Evolutionary conservation across 2,329 filamentous ascomycete species (phyloP), one percentile per base, ranked within the genome.

Genomic region (Penicillium thymicola): DNA sequence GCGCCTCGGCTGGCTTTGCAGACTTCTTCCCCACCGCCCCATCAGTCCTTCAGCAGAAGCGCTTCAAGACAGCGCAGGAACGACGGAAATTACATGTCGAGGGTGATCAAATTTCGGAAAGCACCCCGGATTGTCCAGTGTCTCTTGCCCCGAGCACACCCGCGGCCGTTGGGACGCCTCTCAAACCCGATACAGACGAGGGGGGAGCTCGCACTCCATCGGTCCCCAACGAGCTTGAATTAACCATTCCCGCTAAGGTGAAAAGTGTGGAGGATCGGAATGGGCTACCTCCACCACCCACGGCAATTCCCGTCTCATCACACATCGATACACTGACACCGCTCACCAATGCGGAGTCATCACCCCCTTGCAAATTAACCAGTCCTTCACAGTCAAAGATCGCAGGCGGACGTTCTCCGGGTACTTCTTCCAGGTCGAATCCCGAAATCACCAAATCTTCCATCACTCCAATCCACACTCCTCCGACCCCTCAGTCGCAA

Each of bases 21-120:
- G 86, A 92, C 78, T 94, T 91, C 82, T 92, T 92, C 76, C 89
- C 89, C 66, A 85, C 88, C 72, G 89, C 89, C 71, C 89, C 89
- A 66, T 84, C 85, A 67, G 85, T 85, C 62, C 74, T 82, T 54
- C 76, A 78, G 62, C 72, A 77, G 65, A 78, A 78, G 75, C 76
- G 76, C 70, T 72, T 70, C 62, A 75, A 75, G 65, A 66, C 70
- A 51, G 83, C 52, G 37, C 54, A 86, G 73, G 80, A 84, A 71
- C 83, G 85, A 70, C 86, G 81, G 73, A 79, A 82, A 52, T 78
- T 85, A 78, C 73, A 65, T 51, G 45, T 52, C 28, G 64, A 67
- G 55, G 61, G 18, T 46, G 43, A 67, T 30, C 49, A 65, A 27
- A 53, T 49, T 47, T 30, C 55, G 23, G 59, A 64, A 43, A 36